A percentile compares a stretch with the other conserved stretches of the same genome.
Conservation (phyloP, 257 asterid species). For the Craterostigma plantagineum region DNA sequence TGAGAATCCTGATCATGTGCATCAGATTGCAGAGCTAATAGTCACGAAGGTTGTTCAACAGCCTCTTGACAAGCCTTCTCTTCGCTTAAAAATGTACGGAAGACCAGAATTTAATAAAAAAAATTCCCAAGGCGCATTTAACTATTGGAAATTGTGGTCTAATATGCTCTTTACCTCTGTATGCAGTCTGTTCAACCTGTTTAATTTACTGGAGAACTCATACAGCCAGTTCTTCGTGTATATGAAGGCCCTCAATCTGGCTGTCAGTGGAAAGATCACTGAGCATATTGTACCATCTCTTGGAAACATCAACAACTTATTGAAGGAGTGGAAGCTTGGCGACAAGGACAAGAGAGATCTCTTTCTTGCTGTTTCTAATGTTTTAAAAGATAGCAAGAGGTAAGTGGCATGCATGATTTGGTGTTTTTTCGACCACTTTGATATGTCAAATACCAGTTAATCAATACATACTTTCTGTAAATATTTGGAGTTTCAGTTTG, state of each 20-base stretch:
- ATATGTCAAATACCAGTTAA: no score
- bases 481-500: slow-evolving; percentile 20
- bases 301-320: slow-evolving; percentile 48
- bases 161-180: slow-evolving; percentile 7
- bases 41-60: slow-evolving; percentile 55
- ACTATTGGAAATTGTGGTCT: slow-evolving; percentile 7
- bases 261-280: slow-evolving; percentile 50
- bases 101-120: no score
- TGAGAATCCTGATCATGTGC: slow-evolving; percentile 56
- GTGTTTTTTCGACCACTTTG: no score
- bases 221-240: slow-evolving; percentile 78
- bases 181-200: slow-evolving; percentile 72
- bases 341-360: slow-evolving; percentile 70
- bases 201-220: slow-evolving; percentile 78
- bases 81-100: slow-evolving; percentile 74
- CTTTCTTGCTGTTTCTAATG: slow-evolving; percentile 46
- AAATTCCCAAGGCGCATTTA: no score
- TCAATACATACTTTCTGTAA: neutral
- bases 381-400: slow-evolving; percentile 64
- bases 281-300: slow-evolving; percentile 70
- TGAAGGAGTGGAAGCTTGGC: slow-evolving; percentile 78
- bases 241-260: slow-evolving; percentile 78
- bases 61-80: slow-evolving; percentile 61
- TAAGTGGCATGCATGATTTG: slow-evolving; percentile 17
- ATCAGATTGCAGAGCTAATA: slow-evolving; percentile 66